Percentiles rank a stretch among this genome's conserved stretches.
These are phyloP conservation scores for Fusarium austroafricanum DNA, from an alignment of 2,329 filamentous ascomycete genomes.

Conservation along the genomic window DNA sequence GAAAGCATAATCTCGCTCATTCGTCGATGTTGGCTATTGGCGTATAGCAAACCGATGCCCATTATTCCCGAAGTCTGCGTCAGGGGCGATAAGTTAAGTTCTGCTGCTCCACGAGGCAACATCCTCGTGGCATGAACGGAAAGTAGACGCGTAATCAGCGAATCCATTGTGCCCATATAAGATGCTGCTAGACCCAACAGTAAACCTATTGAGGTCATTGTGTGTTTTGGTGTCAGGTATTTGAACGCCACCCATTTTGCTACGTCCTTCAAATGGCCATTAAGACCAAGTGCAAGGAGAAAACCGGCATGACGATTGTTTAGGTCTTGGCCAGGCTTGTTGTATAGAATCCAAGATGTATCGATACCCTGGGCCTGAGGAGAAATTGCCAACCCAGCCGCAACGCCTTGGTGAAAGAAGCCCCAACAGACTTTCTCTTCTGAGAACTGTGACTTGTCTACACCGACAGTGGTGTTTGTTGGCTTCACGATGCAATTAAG, in stretches of 20 bases:
- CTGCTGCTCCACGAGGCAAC: conserved; percentile 90
- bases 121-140: conserved; percentile 97
- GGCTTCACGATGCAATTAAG: conserved; percentile 93
- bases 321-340: conserved; percentile 86
- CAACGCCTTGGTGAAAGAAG: conserved; percentile 96
- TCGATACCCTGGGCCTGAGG: conserved; percentile 92
- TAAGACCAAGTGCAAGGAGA: conserved; percentile 87
- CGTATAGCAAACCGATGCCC: conserved; percentile 95
- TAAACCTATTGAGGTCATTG: conserved; percentile 98
- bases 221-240: conserved; percentile 98
- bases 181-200: conserved; percentile 92
- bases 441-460: conserved; percentile 86
- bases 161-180: conserved; percentile 97
- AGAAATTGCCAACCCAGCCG: conserved; percentile 92
- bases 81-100: conserved; percentile 90
- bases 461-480: conserved; percentile 90
- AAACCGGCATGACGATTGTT: conserved; percentile 98
- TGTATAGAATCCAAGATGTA: conserved; percentile 98
- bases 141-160: conserved; percentile 88
- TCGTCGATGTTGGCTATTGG: conserved; percentile 92
- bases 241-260: conserved; percentile 99
- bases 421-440: conserved; percentile 99
- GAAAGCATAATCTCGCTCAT: conserved; percentile 99
- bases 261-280: conserved; percentile 92
- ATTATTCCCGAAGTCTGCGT: conserved; percentile 97